Evolutionary conservation across 768 basidiomycete genomes (phyloP).

Genomic region (Suillus bovinus): DNA sequence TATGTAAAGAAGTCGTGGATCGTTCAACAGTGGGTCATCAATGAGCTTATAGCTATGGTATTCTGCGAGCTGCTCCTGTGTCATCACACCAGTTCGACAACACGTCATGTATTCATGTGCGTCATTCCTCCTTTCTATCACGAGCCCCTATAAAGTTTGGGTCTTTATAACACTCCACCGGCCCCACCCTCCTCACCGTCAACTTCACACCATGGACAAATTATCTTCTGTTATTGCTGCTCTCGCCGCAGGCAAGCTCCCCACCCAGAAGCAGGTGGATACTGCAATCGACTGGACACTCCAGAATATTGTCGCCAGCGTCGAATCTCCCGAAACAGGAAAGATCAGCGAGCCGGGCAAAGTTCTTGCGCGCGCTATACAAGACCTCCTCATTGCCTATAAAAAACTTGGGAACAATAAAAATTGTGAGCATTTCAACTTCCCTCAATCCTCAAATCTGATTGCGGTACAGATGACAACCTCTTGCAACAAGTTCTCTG

Average conservation of each 20-base stretch:
- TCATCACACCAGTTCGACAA: not conserved
- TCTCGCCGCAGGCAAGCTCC: conserved; percentile 70
- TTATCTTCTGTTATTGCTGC: conserved; percentile 63
- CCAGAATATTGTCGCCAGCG: conserved; percentile 45
- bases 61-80: not conserved
- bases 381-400: conserved; percentile 57
- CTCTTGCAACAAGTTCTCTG: conserved; percentile 65
- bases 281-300: conserved; percentile 57
- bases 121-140: conserved; percentile 1
- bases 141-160: not conserved
- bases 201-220: conserved; percentile 54
- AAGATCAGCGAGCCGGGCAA: conserved; percentile 58
- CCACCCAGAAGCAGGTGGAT: conserved; percentile 57
- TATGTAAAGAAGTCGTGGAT: too few relatives aligned
- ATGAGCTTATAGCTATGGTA: too few relatives aligned
- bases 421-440: conserved; percentile 45
- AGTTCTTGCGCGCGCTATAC: conserved; percentile 49
- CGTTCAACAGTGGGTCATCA: too few relatives aligned
- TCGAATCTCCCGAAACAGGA: conserved; percentile 38
- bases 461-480: conserved; percentile 51
- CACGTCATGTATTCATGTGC: not conserved
- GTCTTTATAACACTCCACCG: not conserved
- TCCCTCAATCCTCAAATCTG: not conserved
- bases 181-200: not conserved
- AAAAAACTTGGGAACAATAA: conserved; percentile 54